A percentile compares a stretch with the other conserved stretches of the same genome.
Conservation (phyloP, 2,329 filamentous ascomycete species). For the Aspergillus fumigatus region DNA sequence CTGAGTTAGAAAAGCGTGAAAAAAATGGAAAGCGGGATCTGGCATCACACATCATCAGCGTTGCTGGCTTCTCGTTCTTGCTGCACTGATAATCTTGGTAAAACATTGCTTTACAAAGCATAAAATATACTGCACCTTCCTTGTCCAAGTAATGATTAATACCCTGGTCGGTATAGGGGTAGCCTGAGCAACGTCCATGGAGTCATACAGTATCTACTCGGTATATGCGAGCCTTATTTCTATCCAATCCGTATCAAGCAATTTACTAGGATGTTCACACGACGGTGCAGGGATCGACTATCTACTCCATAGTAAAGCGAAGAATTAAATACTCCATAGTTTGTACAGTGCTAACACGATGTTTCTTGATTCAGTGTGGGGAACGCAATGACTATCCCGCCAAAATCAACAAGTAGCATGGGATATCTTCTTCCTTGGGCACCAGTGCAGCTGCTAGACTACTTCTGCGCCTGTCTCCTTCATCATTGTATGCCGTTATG, state of each 20-base stretch:
- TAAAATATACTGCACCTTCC: no score
- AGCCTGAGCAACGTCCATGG: no score
- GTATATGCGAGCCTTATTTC: slow-evolving; percentile 3
- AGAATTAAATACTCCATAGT: background rate
- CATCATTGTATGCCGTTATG: background rate
- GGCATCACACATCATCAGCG: background rate
- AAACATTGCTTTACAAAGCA: background rate
- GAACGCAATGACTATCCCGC: background rate
- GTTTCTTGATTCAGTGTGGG: background rate
- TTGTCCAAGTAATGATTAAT: background rate
- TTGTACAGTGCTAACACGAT: background rate
- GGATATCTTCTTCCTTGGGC: background rate
- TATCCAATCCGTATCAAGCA: slow-evolving; percentile 4
- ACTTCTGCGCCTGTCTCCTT: background rate
- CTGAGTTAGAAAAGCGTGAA: background rate
- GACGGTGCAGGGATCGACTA: background rate
- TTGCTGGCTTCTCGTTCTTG: background rate
- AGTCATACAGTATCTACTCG: no score
- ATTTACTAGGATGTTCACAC: background rate
- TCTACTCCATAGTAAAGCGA: slow-evolving; percentile 3
- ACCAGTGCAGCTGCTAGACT: background rate
- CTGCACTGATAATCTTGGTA: no score
- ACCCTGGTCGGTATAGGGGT: background rate
- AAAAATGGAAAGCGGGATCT: background rate
- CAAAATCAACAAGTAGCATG: background rate